Evolutionary conservation across 768 basidiomycete genomes (phyloP), one percentile per base, ranked within the genome.

Genomic region (Rhizopogon vesiculosus): DNA sequence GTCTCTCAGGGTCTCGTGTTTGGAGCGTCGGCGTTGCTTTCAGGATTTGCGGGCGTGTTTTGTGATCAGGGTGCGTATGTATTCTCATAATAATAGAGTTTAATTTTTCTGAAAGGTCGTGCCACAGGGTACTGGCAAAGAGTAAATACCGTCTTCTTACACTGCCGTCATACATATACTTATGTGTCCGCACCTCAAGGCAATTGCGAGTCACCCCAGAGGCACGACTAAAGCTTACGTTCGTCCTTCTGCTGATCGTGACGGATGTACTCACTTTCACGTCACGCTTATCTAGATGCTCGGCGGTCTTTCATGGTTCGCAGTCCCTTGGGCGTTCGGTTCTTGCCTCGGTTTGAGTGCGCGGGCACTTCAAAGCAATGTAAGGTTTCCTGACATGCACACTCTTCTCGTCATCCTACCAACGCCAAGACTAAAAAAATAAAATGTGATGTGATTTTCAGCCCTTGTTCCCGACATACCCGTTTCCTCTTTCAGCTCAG

Each of bases 381-480:
- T 62, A 31, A 31, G 44, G 13, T 49, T 48, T 31, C 5, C 25
- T 25, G 4, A 25, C 25, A 18, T 22, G 19, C 5, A 4, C 9
- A 35, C 19, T 15, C 9, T 38, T 19, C 13, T 40, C n/a, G 18
- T 55, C 42, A 38, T 33, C 35, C 35, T 19, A 6, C 12, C 54
- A n/a, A 29, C 42, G 46, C 58, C 39, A 9, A 50, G 35, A 33
- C 25, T 25, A 43, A 29, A 33, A 18, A 22, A 40, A 51, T 40
- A 10, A 38, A 1, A 33, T 25, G 9, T 31, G 9, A 7, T 9
- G 31, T 19, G 48, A 35, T 5, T 18, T 48, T 31, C 50, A 72
- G 69, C 70, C 74, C 12, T 62, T 61, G 33, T 77, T 76, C 57
- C 76, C 74, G 10, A 76, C 75, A 3, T 77, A 72, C 35, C 52